phyloP scores from a whole-genome alignment of 768 basidiomycete genomes.

The Tylopilus sp. region DNA sequence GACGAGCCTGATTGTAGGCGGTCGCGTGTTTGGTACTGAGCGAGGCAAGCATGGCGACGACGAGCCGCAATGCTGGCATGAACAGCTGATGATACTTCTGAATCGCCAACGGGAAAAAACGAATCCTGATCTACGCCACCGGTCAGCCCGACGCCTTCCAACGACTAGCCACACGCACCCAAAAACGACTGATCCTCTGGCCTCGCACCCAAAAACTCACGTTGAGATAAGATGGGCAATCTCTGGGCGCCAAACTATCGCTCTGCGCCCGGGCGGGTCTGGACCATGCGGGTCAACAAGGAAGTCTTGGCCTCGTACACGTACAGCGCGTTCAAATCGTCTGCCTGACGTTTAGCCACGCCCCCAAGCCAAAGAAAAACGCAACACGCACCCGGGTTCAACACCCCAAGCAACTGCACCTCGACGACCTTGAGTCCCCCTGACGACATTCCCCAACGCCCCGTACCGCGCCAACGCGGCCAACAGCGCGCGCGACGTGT shows the following conservation, averaged over 20 bases:
- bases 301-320: conserved; percentile 96
- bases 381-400: conserved; percentile 77
- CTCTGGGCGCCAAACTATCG: conserved; percentile 75
- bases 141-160: neutral
- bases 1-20: conserved; percentile 62
- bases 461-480: conserved; percentile 66
- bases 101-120: conserved; percentile 84
- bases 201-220: conserved; percentile 82
- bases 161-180: conserved; percentile 42
- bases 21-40: conserved; percentile 65
- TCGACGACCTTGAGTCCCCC: conserved; percentile 83
- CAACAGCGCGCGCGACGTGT: conserved; percentile 65
- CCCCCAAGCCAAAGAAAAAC: conserved; percentile 6
- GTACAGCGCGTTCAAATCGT: conserved; percentile 86
- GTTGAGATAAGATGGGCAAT: conserved; percentile 70
- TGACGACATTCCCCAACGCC: conserved; percentile 76
- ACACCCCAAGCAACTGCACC: conserved; percentile 62
- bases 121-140: conserved; percentile 62
- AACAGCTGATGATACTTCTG: conserved; percentile 90
- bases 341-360: too few relatives aligned
- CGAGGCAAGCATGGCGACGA: conserved; percentile 72
- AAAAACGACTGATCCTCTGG: conserved; percentile 85
- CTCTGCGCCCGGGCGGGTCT: conserved; percentile 82
- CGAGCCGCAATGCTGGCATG: conserved; percentile 81
- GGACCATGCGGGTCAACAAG: conserved; percentile 78